A percentile compares a stretch with the other conserved stretches of the same genome.
phyloP scores from a whole-genome alignment of 148 eudicot genomes.

The Vaccinium myrtillus region DNA sequence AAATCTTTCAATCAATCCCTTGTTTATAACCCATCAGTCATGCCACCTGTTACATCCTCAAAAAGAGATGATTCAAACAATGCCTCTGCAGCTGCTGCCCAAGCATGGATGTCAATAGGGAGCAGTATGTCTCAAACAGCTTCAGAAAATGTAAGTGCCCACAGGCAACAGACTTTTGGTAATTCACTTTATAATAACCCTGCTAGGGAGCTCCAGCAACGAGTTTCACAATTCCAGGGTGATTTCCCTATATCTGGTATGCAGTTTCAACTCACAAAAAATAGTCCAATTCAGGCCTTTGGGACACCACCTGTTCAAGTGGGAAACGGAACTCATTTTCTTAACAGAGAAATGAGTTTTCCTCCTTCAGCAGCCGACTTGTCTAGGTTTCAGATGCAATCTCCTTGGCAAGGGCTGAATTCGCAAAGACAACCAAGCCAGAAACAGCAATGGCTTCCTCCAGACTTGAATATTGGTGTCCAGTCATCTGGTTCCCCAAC shows the following conservation, averaged over 20 bases:
- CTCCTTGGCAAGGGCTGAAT: conserved; percentile 44
- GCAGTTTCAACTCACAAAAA: conserved; percentile 51
- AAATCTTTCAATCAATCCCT: conserved; percentile 32
- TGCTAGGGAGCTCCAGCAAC: conserved; percentile 47
- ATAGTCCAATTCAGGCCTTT: conserved; percentile 46
- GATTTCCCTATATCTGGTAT: conserved; percentile 42
- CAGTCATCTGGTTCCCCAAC: conserved; percentile 67
- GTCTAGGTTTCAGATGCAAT: conserved; percentile 64
- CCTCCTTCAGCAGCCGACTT: conserved; percentile 57
- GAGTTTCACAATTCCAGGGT: conserved; percentile 44
- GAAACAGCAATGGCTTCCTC: conserved; percentile 79
- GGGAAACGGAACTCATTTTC: conserved; percentile 44
- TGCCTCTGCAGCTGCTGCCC: conserved; percentile 71
- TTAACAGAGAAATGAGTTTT: conserved; percentile 42
- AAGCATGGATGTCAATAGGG: conserved; percentile 80
- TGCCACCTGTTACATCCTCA: conserved; percentile 36
- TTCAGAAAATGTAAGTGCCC: conserved; percentile 36
- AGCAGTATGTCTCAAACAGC: conserved; percentile 51
- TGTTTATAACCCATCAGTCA: conserved; percentile 18
- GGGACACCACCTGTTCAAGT: conserved; percentile 45
- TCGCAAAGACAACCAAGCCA: conserved; percentile 51
- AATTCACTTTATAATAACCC: conserved; percentile 41
- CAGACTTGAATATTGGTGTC: conserved; percentile 85
- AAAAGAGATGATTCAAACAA: conserved; percentile 48
- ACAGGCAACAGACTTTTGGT: conserved; percentile 45